phyloP scores from a whole-genome alignment of 179 eudicot species.

The Camellia oleifera region DNA sequence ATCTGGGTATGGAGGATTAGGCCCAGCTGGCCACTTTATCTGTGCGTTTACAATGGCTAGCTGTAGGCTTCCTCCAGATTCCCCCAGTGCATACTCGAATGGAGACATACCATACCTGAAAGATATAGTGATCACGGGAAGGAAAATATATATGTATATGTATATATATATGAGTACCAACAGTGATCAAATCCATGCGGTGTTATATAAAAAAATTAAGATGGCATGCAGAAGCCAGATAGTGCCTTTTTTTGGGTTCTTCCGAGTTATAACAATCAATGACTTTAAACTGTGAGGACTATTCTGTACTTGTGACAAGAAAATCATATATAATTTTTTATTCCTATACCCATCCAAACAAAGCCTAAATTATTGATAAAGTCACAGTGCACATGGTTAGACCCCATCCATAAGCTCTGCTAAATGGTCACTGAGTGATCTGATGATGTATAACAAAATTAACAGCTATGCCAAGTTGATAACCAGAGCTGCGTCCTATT shows the following conservation, averaged over 20 bases:
- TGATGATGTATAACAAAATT: not conserved
- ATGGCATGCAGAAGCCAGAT: not conserved
- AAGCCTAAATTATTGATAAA: not conserved
- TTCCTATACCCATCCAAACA: not conserved
- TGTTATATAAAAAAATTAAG: not conserved
- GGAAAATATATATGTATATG: not conserved
- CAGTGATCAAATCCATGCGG: not conserved
- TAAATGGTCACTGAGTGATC: not conserved
- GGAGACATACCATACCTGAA: conserved; percentile 92
- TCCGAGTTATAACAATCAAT: too few species aligned
- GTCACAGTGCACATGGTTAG: not conserved
- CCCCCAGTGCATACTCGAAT: conserved; percentile 89
- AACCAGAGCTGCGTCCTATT: not conserved
- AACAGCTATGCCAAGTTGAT: not conserved
- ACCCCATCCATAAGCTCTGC: not conserved
- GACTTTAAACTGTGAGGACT: too few species aligned
- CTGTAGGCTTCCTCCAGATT: conserved; percentile 95
- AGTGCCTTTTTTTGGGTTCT: too few species aligned
- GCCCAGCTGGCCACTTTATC: conserved; percentile 87
- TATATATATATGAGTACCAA: not conserved
- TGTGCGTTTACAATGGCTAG: conserved; percentile 85
- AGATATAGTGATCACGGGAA: conserved; percentile 1
- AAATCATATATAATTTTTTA: not conserved
- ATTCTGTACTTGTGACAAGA: too few species aligned
- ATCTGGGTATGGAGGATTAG: conserved; percentile 82